Base-by-base conservation (phyloP, 73 alveolate genomes). In the Strombidium stylifer region DNA sequence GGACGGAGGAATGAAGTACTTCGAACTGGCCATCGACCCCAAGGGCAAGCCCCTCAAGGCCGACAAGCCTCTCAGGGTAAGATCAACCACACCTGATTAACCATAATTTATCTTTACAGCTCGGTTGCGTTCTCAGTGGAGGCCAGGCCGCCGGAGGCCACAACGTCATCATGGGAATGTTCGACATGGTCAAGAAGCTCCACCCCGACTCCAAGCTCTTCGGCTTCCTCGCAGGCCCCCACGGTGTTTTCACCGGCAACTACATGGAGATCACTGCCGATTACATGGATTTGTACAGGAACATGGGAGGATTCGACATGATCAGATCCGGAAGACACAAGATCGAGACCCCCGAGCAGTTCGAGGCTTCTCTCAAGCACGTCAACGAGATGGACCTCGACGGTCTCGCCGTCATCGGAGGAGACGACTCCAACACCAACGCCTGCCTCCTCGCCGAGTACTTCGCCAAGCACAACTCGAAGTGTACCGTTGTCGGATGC, bases 121-220 rank as follows among this genome's bases (percentile, higher is more conserved):
- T 60, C 58, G 72, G 56, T 6, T 53, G 28, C 44, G 93, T 78
- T 15, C 84, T 90, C 0, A 72, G 93, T 55, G 98, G 97, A 18
- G 98, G 97, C n/a, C 87, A 95, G 69, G 99, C 99, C 24, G 97
- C 99, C 0, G 99, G 99, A 42, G 99, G 99, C 8, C 99, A 96
- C 75, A 96, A 96, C 72, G 99, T 96, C 40, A 91, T 96, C 44
- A 83, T 93, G 7, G 99, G 99, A 37, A 67, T 94, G 15, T 94
- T 68, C 60, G 99, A 94, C 56, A 92, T 88, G 72, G 70, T 89
- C 53, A 91, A 77, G 72, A 36, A 73, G 66, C 71, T 81, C 18
- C 91, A 87, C 72, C 92, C 95, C 56, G 92, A 87, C 12, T 85
- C 97, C 11, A 59, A 74, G 23, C 76, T 96, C 41, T 90, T 60